Evolutionary conservation across 345 rosid species (phyloP), one percentile per base, ranked within the genome.

Genomic region (Atalantia buxifolia): DNA sequence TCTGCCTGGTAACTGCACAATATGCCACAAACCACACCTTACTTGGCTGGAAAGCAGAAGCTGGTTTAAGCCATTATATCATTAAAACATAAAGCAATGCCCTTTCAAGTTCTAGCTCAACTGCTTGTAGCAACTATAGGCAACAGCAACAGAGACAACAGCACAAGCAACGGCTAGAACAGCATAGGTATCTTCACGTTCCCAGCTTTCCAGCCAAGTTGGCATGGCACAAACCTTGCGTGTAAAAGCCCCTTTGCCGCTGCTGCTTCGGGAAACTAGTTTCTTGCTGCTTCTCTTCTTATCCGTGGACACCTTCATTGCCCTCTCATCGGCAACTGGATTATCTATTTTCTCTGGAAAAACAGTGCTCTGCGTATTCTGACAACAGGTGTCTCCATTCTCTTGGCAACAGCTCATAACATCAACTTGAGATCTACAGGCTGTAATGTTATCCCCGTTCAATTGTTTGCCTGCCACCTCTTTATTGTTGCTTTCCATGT

Each of bases 121-220:
- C 70, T 89, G 95, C 76, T 85, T 91, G 83, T 87, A 90, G 90
- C 90, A 89, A 77, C 83, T 87, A 72, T 86, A 93, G 42, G 99
- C 98, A 80, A 92, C 80, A 19, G 76, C 93, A 77, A 93, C 92
- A 3, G 98, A 95, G 53, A 84, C 95, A 38, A 85, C 99, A 38
- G 97, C 97, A 81, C 89, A 91, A 27, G 72, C 86, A 81, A 91
- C 97, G 22, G 98, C 90, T 2, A 93, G 85, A 81, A 90, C 94
- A 27, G 97, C 98, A 70, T 90, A 89, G 35, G 98, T 90, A 80
- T 93, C 98, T 62, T 91, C 98, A 27, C 80, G 90, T 82, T 95
- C 99, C 98, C 97, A 95, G 71, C 79, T 91, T 85, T 95, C 98
- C 18, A 82, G 81, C 93, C 94, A 91, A 50, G 88, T 87, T 30